These are phyloP conservation scores for Garcia nutans DNA, from an alignment of 345 rosid species.

Conservation along the genomic window DNA sequence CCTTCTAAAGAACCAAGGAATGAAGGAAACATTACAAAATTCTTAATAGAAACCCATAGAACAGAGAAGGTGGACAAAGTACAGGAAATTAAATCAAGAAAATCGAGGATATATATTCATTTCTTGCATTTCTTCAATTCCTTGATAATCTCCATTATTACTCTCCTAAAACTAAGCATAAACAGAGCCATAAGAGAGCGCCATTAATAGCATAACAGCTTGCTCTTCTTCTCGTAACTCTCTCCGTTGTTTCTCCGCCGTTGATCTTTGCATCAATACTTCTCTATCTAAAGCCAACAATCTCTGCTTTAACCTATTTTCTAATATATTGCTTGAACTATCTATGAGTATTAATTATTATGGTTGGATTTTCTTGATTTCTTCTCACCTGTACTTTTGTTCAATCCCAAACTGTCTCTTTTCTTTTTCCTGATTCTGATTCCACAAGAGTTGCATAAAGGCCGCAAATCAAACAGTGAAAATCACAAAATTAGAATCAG, in stretches of 20 bases:
- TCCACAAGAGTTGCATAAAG: slow-evolving; percentile 94
- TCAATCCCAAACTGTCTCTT: slow-evolving; percentile 47
- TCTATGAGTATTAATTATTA: background rate
- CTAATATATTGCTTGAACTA: slow-evolving; percentile 22
- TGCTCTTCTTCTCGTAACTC: slow-evolving; percentile 84
- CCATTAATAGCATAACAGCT: slow-evolving; percentile 89
- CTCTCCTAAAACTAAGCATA: slow-evolving; percentile 39
- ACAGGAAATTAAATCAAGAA: no score
- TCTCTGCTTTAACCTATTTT: slow-evolving; percentile 64
- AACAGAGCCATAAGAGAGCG: slow-evolving; percentile 76
- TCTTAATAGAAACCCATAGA: no score
- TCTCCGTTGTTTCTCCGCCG: slow-evolving; percentile 50
- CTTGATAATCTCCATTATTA: background rate
- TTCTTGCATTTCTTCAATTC: no score
- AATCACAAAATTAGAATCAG: slow-evolving; percentile 8
- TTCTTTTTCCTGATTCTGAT: slow-evolving; percentile 90
- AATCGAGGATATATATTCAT: no score
- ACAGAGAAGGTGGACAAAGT: no score
- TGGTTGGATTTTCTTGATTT: slow-evolving; percentile 41
- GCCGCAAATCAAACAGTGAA: slow-evolving; percentile 38
- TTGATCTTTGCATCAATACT: slow-evolving; percentile 48
- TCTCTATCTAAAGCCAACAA: slow-evolving; percentile 61
- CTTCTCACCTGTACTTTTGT: slow-evolving; percentile 42
- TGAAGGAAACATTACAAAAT: no score
- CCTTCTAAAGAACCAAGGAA: no score